These are phyloP conservation scores for Kodamaea plutei DNA, from an alignment of 1,139 yeast species.

Conservation along the genomic window DNA sequence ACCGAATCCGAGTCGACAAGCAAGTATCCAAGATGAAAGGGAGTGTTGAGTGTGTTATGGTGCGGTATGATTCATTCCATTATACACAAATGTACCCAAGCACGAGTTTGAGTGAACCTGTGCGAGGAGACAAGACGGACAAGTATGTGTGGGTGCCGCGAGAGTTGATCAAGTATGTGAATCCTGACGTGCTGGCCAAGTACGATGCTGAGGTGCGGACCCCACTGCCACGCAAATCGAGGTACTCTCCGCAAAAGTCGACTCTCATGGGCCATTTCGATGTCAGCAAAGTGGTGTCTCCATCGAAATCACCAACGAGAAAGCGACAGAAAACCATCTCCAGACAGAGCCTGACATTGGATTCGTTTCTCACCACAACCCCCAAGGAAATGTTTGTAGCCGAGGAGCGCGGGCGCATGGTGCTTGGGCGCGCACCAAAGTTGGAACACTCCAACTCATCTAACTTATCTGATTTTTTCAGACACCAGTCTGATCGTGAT, in stretches of 20 bases:
- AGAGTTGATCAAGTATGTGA: conserved; percentile 11
- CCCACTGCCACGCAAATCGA: conserved; percentile 6
- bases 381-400: too few species aligned
- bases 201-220: conserved; percentile 6
- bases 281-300: conserved; percentile 4
- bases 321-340: conserved; percentile 1
- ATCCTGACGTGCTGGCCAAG: conserved; percentile 7
- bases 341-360: conserved; percentile 8
- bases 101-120: background rate
- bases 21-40: conserved; percentile 9
- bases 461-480: background rate
- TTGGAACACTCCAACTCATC: background rate
- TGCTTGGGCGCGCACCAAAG: background rate
- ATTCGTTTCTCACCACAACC: conserved; percentile 2
- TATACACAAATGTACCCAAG: conserved; percentile 1
- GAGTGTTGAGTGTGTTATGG: conserved; percentile 11
- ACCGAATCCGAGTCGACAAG: conserved; percentile 3
- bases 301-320: conserved; percentile 4
- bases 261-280: conserved; percentile 10
- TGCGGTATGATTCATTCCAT: conserved; percentile 9
- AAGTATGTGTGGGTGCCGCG: conserved; percentile 14
- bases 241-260: conserved; percentile 10
- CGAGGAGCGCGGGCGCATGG: too few species aligned
- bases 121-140: background rate
- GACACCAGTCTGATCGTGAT: conserved; percentile 4